Evolutionary conservation across 495 filamentous ascomycete species (phyloP).

Genomic region (Talaromyces adpressus): DNA sequence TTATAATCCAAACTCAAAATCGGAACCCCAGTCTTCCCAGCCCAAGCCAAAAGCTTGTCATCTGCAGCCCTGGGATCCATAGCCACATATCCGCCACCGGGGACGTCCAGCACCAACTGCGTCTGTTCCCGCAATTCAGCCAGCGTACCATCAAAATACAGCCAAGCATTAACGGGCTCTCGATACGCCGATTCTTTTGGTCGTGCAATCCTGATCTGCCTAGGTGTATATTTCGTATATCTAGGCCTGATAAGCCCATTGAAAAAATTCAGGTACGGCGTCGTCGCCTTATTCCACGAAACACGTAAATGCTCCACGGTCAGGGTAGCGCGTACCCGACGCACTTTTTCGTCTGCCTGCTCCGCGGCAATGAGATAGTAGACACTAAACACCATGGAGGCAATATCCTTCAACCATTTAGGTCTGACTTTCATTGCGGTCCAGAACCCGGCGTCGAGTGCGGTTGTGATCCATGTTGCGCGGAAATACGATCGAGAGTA

Average conservation of each 20-base stretch:
- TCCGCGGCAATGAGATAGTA: conserved; percentile 94
- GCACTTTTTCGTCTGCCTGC: conserved; percentile 94
- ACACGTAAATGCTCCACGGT: conserved; percentile 89
- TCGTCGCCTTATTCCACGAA: conserved; percentile 90
- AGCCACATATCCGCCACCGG: conserved; percentile 91
- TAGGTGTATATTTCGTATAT: conserved; percentile 68
- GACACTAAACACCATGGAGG: conserved; percentile 70
- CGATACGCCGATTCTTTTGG: conserved; percentile 71
- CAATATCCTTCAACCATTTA: conserved; percentile 76
- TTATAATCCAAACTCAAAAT: conserved; percentile 88
- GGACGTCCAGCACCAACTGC: conserved; percentile 81
- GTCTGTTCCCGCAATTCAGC: conserved; percentile 69
- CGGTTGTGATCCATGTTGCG: conserved; percentile 95
- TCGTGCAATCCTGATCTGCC: conserved; percentile 75
- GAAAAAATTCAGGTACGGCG: conserved; percentile 69
- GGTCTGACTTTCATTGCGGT: conserved; percentile 86
- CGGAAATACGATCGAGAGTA: conserved; percentile 94
- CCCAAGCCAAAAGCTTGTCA: conserved; percentile 87
- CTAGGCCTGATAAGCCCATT: conserved; percentile 67
- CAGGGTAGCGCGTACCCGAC: conserved; percentile 75
- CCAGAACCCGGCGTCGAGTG: conserved; percentile 95
- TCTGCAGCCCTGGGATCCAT: conserved; percentile 90
- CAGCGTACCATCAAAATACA: conserved; percentile 89
- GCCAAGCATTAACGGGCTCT: conserved; percentile 77
- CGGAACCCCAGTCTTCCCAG: conserved; percentile 74